A percentile compares a stretch with the other conserved stretches of the same genome.
phyloP scores from a whole-genome alignment of 1,139 yeast species.

The Kurtzmaniella quercitrusa region DNA sequence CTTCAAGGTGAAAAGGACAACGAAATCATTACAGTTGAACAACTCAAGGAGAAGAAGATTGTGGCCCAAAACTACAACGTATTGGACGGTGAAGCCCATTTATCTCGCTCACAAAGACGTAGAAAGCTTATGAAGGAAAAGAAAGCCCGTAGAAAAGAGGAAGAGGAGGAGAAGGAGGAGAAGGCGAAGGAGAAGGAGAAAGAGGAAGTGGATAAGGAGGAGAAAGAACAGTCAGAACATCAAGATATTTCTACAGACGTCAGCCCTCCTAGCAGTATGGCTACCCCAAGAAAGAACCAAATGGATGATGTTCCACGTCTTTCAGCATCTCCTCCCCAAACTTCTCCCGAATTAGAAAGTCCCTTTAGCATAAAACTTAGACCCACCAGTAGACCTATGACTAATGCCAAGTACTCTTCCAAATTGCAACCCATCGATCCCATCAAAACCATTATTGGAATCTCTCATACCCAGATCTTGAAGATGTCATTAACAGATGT shows the following conservation, averaged over 20 bases:
- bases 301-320: neutral
- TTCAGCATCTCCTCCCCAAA: neutral
- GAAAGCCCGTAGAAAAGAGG: constrained; percentile 2
- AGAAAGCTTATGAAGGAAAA: constrained; percentile 3
- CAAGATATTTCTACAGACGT: neutral
- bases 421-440: constrained; percentile 33
- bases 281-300: constrained; percentile 8
- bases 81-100: constrained; percentile 6
- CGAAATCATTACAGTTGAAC: constrained; percentile 7
- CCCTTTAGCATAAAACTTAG: constrained; percentile 31
- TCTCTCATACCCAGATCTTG: constrained; percentile 34
- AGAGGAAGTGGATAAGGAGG: neutral
- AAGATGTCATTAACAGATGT: constrained; percentile 33
- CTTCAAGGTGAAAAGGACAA: constrained; percentile 5
- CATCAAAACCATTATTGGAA: constrained; percentile 38
- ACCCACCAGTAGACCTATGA: constrained; percentile 24
- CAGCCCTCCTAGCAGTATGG: neutral
- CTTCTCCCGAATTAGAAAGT: constrained; percentile 7
- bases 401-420: constrained; percentile 27
- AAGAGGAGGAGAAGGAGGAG: neutral
- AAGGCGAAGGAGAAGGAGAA: neutral
- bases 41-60: constrained; percentile 7
- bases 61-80: constrained; percentile 6
- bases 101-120: constrained; percentile 8
- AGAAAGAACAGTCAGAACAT: neutral